Evolutionary conservation across 2,329 filamentous ascomycete species (phyloP).

Genomic region (Monosporascus cannonballus): DNA sequence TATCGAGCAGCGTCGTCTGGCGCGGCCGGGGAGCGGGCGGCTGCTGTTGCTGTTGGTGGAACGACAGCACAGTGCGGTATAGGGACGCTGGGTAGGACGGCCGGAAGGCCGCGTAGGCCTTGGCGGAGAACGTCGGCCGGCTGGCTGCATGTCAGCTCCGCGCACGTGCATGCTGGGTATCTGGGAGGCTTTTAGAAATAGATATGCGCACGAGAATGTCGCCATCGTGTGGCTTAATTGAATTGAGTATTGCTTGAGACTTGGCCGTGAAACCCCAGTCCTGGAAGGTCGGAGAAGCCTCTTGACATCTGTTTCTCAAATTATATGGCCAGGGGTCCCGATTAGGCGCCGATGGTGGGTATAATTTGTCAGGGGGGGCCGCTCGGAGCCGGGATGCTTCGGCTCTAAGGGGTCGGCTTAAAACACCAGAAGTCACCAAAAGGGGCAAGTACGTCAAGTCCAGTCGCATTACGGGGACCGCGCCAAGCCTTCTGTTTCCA

Average conservation of each 20-base stretch:
- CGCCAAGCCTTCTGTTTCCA: background rate
- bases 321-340: background rate
- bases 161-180: background rate
- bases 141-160: constrained; percentile 28
- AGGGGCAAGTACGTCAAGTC: background rate
- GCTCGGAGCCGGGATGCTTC: background rate
- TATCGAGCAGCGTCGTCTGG: constrained; percentile 39
- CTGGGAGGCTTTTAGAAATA: background rate
- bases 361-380: background rate
- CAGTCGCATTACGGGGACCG: background rate
- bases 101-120: constrained; percentile 53
- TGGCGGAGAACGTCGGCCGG: constrained; percentile 49
- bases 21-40: background rate
- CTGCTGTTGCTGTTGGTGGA: constrained; percentile 35
- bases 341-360: too few species aligned
- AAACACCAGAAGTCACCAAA: background rate
- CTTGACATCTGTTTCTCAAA: background rate
- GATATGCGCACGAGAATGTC: constrained; percentile 38
- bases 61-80: constrained; percentile 47
- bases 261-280: too few species aligned
- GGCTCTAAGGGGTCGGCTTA: background rate
- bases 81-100: constrained; percentile 51
- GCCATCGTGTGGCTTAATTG: constrained; percentile 30
- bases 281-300: background rate
- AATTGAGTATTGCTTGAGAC: too few species aligned